Evolutionary conservation across 495 filamentous ascomycete species (phyloP).

Genomic region (Hypoxylon trugodes): DNA sequence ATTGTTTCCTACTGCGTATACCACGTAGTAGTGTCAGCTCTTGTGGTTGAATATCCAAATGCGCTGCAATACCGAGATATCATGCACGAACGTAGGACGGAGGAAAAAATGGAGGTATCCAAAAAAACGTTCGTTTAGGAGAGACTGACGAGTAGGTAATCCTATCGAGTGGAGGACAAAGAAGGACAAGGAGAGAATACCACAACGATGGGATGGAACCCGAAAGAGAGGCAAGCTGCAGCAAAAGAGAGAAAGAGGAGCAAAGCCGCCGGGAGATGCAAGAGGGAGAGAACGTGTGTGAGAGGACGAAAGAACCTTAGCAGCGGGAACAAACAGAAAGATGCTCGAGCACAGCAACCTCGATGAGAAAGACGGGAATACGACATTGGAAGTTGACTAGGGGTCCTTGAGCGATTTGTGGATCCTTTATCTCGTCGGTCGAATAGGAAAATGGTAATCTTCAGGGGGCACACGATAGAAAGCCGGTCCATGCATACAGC

Average conservation of each 20-base stretch:
- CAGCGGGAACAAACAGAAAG: constrained; percentile 17
- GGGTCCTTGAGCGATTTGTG: constrained; percentile 29
- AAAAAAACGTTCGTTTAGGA: constrained; percentile 21
- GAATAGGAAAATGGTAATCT: constrained; percentile 31
- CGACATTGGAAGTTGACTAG: constrained; percentile 26
- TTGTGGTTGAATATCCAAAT: constrained; percentile 19
- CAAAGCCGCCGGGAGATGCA: constrained; percentile 14
- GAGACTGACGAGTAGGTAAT: constrained; percentile 27
- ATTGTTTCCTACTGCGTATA: constrained; percentile 19
- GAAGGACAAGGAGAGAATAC: constrained; percentile 29
- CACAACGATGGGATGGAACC: constrained; percentile 25
- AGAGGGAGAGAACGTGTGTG: constrained; percentile 21
- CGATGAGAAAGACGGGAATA: constrained; percentile 29
- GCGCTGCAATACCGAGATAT: constrained; percentile 25
- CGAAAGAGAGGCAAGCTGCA: constrained; percentile 38
- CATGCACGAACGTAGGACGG: constrained; percentile 9
- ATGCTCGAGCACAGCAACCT: constrained; percentile 17
- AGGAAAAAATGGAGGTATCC: constrained; percentile 13
- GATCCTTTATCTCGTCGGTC: constrained; percentile 15
- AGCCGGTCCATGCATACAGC: constrained; percentile 26
- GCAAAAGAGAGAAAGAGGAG: constrained; percentile 18
- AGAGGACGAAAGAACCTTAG: constrained; percentile 19
- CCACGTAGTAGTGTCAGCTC: constrained; percentile 23
- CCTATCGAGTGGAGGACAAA: constrained; percentile 25
- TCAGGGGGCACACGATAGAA: constrained; percentile 25